phyloP scores from a whole-genome alignment of 1,139 yeast genomes.

The Blastobotrys apis region DNA sequence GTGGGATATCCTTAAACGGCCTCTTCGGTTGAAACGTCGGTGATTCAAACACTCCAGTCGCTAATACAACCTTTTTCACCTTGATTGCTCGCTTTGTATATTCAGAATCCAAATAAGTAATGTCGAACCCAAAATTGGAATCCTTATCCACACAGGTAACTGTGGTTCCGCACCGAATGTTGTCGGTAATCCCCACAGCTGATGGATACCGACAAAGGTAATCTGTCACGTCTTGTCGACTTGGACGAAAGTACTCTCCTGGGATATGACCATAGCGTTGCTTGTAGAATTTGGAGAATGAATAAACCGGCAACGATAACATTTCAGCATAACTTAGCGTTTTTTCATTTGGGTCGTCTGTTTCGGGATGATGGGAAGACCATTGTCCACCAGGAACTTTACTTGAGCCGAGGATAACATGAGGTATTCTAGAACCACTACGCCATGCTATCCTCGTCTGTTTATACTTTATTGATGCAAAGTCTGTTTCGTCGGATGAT shows the following conservation, averaged over 20 bases:
- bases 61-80: constrained; percentile 28
- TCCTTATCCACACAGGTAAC: constrained; percentile 21
- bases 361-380: constrained; percentile 24
- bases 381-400: constrained; percentile 35
- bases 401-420: constrained; percentile 7
- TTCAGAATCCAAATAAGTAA: constrained; percentile 3
- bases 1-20: not conserved
- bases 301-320: constrained; percentile 35
- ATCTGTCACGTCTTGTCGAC: constrained; percentile 30
- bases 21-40: constrained; percentile 15
- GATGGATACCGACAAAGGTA: constrained; percentile 32
- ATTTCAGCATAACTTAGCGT: constrained; percentile 36
- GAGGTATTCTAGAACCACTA: constrained; percentile 9
- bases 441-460: constrained; percentile 30
- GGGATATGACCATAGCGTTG: constrained; percentile 18
- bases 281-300: constrained; percentile 28
- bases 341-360: constrained; percentile 23
- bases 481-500: constrained; percentile 31
- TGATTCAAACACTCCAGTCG: constrained; percentile 33
- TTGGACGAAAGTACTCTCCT: constrained; percentile 31
- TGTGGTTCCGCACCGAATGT: constrained; percentile 13
- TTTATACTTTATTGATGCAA: constrained; percentile 21
- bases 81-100: not conserved
- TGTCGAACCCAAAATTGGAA: not conserved
- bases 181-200: constrained; percentile 23